Base-by-base conservation (phyloP, 441 rosid genomes). In the Gossypium davidsonii region DNA sequence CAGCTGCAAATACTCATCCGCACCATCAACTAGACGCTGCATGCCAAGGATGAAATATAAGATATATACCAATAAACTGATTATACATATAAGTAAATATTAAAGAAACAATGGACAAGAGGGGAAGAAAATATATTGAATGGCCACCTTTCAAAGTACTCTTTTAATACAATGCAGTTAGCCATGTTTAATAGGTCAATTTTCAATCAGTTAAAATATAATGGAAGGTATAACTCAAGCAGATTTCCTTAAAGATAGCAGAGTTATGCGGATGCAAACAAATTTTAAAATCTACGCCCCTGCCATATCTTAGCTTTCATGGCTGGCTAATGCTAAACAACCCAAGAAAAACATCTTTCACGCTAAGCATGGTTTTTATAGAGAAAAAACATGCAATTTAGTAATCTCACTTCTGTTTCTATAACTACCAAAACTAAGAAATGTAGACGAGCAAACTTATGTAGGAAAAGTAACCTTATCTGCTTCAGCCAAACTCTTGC, bases 1-100 rank as follows among this genome's bases (percentile, higher is more conserved):
- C 74, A 92, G 87, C 88, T 92, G 97, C 88, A 95, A 75, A 84
- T 91, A 91, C 85, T 95, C 99, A 59, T 92, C 98, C 7, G 97
- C 99, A 4, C 98, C 98, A 52, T 95, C 99, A 56, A 95, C 85
- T 12, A 58, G 63, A 25, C 39, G 10, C 37, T 58, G 63, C 39
- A 58, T 12, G 15, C 10, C 63, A 58, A 58, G 26, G 37, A 23
- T 15, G 26, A 77, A 59, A 21, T 5, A n/a, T 61, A 52, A 69
- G 60, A 66, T 64, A 69, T 72, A 14, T 11, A 61, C 55, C 46
- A 49, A 48, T 8, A 39, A 20, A 25, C 26, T 9, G 4, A 37
- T 20, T 49, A 6, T 34, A 34, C 1, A 21, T 15, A 28, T 1
- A 11, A 60, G 12, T 34, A 34, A 34, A 34, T 6, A 34, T 34